Base-by-base conservation (phyloP, 2,329 filamentous ascomycete species). In the Calonectria naviculata region DNA sequence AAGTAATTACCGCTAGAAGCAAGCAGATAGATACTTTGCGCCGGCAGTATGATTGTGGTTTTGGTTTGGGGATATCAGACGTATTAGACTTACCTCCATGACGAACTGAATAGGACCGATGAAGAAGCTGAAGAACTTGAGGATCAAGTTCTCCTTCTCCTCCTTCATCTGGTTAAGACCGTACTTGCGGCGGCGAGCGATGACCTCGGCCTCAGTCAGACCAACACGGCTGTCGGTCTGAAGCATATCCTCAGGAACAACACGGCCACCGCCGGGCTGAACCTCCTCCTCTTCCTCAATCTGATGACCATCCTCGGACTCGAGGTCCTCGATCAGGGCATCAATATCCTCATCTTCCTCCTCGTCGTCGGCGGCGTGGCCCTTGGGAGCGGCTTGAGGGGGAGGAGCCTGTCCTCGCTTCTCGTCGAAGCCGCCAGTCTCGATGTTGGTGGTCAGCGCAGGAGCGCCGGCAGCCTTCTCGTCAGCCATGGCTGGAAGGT, bases 81-180 rank as follows among this genome's bases (percentile, higher is more conserved):
- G 26, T 21, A 41, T 68, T 24, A 21, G 29, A 84, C 90, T 81
- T 83, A 93, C 93, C 91, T 96, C 94, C 95, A 97, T 97, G 82
- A 97, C 95, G 84, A 96, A 96, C 83, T 97, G 95, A 76, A 97
- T 96, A 28, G 95, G 95, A 76, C 95, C 95, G 67, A 97, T 87
- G 83, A 97, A 97, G 87, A 94, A 97, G 78, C 89, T 88, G 79
- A 91, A 84, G 84, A 97, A 97, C 87, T 97, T 97, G 80, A 97
- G 88, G 72, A 95, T 84, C 70, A 95, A 80, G 80, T 95, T 97
- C 85, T 95, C 93, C 85, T 95, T 95, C 87, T 96, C 93, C 85
- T 97, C 94, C 85, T 94, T 95, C 93, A 97, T 95, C 83, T 94
- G 92, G 83, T 98, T 97, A 81, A 94, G 87, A 82, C 95, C 95